Base-by-base conservation (phyloP, 192 early-diverging fungal species). In the Rhizophagus clarus region DNA sequence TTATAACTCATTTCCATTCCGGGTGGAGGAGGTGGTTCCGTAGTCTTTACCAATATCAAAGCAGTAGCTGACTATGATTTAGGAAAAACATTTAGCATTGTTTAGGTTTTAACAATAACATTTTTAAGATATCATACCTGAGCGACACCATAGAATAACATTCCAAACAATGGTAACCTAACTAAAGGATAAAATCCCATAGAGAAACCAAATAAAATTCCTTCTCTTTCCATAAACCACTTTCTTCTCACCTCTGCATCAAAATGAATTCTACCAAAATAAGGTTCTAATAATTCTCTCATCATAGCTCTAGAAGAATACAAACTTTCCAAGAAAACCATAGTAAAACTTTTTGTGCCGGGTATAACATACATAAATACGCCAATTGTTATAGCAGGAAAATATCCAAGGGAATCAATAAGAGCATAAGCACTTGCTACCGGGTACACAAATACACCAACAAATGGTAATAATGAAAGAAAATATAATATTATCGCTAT, bases 231-330 rank as follows among this genome's bases (percentile, higher is more conserved):
- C 51, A 77, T 83, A 80, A 89, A 91, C 90, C 90, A 91, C 68
- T 85, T 81, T 26, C 84, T 84, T 71, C 85, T 88, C 51, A 84
- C 84, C 42, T 83, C 82, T 74, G 84, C 81, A 20, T 72, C 81
- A 83, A 90, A 84, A 1, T 82, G 76, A 70, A 89, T 80, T 26
- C 89, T 73, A 32, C 84, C 83, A 82, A 91, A 91, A 81, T 90
- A 91, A n/a, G 90, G 90, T 49, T 90, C 90, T 47, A 91, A 61
- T 22, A 91, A 76, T 82, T 91, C 90, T 22, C 90, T 85, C 68
- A 85, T 90, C 60, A 91, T 75, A 2, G 85, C 78, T 40, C 89
- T 82, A 79, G 87, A 87, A 29, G 84, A 86, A 79, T 89, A 83
- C 67, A 89, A 85, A 2, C 84, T 85, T 68, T 87, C 82, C 20